Evolutionary conservation across 2,329 filamentous ascomycete genomes (phyloP), one percentile per base, ranked within the genome.

Genomic region (Alternaria alternata): DNA sequence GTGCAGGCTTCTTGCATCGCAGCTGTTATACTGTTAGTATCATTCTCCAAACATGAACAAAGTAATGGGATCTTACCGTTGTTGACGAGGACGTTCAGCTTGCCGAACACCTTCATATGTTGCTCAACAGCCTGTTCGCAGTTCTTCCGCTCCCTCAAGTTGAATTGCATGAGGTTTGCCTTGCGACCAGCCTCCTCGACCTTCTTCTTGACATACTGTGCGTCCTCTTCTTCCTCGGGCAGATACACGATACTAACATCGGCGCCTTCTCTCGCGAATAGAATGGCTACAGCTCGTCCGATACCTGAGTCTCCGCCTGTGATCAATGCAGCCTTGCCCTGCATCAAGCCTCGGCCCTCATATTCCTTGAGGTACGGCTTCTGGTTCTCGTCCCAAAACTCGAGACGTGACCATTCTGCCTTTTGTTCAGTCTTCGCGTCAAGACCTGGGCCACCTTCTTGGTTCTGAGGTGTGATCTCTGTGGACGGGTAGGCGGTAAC

Each of bases 281-380:
- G 81, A 16, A 93, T 84, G 0, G 91, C 90, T 1, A 89, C 86
- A 1, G 91, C 88, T 22, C 90, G 86, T 9, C 91, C 91, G 63
- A 94, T 94, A 3, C 91, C 91, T 8, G 86, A 89, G 76, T 94
- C 91, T 2, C 91, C 91, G 18, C 91, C 91, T 0, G 91, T 94
- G 71, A 94, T 93, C 57, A 94, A 78, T 2, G 65, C 69, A 4
- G 61, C 62, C 56, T 78, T 78, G 59, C 70, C 72, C 51, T 77
- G 65, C 16, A 70, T 42, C 22, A 67, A 42, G 14, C 62, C 64
- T 20, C 66, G 64, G 7, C 66, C 64, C 43, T 69, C 64, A 41
- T 70, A 71, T 26, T 69, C 67, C 34, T 69, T 69, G 7, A 69
- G 57, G 30, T 69, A 69, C 4, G 64, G 65, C 49, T 68, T 68